A percentile compares a stretch with the other conserved stretches of the same genome.
Conservation (phyloP, 495 filamentous ascomycete genomes). For the Penicillium cinerascens region DNA sequence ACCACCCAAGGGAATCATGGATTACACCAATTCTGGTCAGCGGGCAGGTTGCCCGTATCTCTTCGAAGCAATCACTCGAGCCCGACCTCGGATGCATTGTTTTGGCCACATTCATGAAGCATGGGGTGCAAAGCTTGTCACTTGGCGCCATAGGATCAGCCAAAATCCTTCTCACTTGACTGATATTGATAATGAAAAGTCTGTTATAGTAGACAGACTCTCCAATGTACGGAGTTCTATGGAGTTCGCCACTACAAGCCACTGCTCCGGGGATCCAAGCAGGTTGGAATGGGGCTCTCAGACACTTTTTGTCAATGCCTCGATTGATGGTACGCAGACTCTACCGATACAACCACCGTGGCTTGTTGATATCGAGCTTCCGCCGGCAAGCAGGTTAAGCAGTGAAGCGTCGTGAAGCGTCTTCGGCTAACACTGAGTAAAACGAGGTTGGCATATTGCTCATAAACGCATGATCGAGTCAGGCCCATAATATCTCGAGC, state of each 20-base stretch:
- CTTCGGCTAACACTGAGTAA: too few relatives aligned
- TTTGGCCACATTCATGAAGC: slow-evolving; percentile 73
- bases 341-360: slow-evolving; percentile 43
- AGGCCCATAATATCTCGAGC: not conserved
- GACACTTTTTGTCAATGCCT: slow-evolving; percentile 67
- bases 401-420: too few relatives aligned
- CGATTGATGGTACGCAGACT: slow-evolving; percentile 41
- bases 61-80: slow-evolving; percentile 51
- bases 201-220: slow-evolving; percentile 36
- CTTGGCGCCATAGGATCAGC: slow-evolving; percentile 42
- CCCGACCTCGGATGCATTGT: slow-evolving; percentile 59
- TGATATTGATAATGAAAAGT: slow-evolving; percentile 47
- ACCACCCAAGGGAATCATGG: slow-evolving; percentile 56
- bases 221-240: slow-evolving; percentile 6
- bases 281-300: slow-evolving; percentile 37
- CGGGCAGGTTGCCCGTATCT: slow-evolving; percentile 56
- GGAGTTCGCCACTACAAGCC: slow-evolving; percentile 18
- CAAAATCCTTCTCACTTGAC: slow-evolving; percentile 38
- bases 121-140: slow-evolving; percentile 60
- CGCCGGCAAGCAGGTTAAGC: too few relatives aligned
- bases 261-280: slow-evolving; percentile 31
- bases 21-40: slow-evolving; percentile 30
- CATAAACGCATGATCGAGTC: not conserved
- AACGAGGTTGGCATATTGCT: not conserved
- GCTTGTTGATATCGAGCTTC: slow-evolving; percentile 55